These are phyloP conservation scores for Punica granatum DNA, from an alignment of 345 rosid species.

Conservation along the genomic window DNA sequence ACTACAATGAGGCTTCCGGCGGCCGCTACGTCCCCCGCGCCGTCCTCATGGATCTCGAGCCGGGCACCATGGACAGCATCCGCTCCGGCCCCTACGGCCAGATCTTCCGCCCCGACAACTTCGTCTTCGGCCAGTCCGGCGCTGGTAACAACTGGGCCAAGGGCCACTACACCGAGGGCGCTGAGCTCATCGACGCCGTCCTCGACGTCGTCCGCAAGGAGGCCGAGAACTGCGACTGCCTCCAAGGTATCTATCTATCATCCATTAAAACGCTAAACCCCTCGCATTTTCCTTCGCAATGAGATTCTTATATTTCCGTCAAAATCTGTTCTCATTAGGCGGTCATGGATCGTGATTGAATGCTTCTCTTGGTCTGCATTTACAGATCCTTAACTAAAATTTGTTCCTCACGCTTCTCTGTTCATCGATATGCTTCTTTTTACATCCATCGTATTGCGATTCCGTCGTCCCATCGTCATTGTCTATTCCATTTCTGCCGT, in stretches of 20 bases:
- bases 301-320: neutral
- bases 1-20: conserved; percentile 90
- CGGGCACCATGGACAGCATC: conserved; percentile 97
- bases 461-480: neutral
- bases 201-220: conserved; percentile 97
- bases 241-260: conserved; percentile 61
- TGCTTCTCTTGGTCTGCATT: neutral
- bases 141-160: conserved; percentile 90
- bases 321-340: neutral
- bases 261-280: neutral
- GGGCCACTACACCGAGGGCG: conserved; percentile 95
- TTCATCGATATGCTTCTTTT: too few species aligned
- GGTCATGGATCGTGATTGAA: neutral
- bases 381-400: neutral
- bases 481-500: neutral
- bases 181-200: conserved; percentile 87
- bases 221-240: conserved; percentile 96
- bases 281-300: neutral
- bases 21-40: conserved; percentile 93
- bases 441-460: too few species aligned
- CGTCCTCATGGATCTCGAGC: conserved; percentile 98
- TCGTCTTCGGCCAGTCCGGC: conserved; percentile 79
- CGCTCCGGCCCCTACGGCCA: conserved; percentile 87
- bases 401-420: neutral
- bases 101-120: conserved; percentile 84